Conservation (phyloP, 768 basidiomycete genomes). For the Mycena leptocephala region DNA sequence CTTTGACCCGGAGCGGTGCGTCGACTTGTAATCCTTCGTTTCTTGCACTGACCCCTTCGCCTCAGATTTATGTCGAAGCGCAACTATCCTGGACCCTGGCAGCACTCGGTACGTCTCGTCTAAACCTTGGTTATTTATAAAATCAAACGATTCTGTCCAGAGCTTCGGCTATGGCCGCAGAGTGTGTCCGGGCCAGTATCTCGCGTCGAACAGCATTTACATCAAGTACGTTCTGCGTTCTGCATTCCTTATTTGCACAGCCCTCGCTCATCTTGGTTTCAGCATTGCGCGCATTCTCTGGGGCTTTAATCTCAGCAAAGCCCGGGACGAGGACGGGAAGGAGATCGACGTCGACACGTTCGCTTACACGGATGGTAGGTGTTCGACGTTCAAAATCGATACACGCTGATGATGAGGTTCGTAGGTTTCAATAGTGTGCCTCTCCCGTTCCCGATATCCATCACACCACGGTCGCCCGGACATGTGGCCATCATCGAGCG, state of each 20-base stretch:
- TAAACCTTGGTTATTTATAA: neutral
- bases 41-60: neutral
- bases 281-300: conserved; percentile 36
- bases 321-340: conserved; percentile 23
- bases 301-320: conserved; percentile 31
- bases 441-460: conserved; percentile 30
- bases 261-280: neutral
- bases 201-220: conserved; percentile 29
- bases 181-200: conserved; percentile 30
- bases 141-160: neutral
- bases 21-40: too few species aligned
- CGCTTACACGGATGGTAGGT: conserved; percentile 33
- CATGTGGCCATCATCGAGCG: conserved; percentile 30
- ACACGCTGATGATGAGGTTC: neutral
- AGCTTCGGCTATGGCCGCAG: conserved; percentile 33
- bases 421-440: conserved; percentile 36
- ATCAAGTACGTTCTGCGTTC: conserved; percentile 20
- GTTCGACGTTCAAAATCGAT: too few species aligned
- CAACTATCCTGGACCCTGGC: conserved; percentile 36
- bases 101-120: conserved; percentile 24
- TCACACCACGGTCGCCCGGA: conserved; percentile 18
- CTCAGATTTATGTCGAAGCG: conserved; percentile 33
- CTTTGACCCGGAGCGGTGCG: conserved; percentile 34
- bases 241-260: neutral
- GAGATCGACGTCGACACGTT: conserved; percentile 34